Base-by-base conservation (phyloP, 2,329 filamentous ascomycete genomes). In the Alternaria hordeiaustralica region DNA sequence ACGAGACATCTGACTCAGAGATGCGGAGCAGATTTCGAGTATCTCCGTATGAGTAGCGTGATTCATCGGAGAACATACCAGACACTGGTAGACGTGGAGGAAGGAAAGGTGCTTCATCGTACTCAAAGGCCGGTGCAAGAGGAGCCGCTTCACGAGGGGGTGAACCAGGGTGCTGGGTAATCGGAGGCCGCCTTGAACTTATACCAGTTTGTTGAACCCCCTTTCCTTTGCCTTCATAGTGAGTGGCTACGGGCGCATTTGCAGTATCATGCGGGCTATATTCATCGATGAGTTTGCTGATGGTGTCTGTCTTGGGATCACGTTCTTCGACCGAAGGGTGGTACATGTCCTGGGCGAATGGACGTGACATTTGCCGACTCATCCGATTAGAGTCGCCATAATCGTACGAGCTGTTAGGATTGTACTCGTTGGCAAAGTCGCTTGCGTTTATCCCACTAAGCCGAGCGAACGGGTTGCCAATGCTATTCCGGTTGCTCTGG, bases 1-100 rank as follows among this genome's bases (percentile, higher is more conserved):
- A n/a, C 2, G 28, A 47, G 15, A 23, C 18, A 11, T 63, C 61
- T 5, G 66, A 63, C 15, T 66, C 68, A 15, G 72, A 69, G 11
- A 77, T 60, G 25, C 68, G 69, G 5, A 80, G 64, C 6, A 80
- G 67, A 15, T 77, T 66, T 3, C 70, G 75, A 18, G 78, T 80
- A 54, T 79, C 76, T 26, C 76, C 78, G 55, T 80, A 80, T 6
- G 78, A 80, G 25, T 78, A 71, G 5, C 71, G 72, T 3, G 76
- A 76, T 30, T 30, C 60, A 9, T 70, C 62, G 0, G 76, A 75
- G 43, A 75, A 71, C 41, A 75, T 61, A 1, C 71, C 71, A 1
- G 75, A 77, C 4, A 59, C 9, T 0, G 67, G 68, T n/a, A 51
- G 61, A 21, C 53, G 66, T 6, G 63, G 56, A 21, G 64, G 41